These are phyloP conservation scores for Hapsidospora chrysogenum DNA, from an alignment of 495 filamentous ascomycete species.

Conservation along the genomic window DNA sequence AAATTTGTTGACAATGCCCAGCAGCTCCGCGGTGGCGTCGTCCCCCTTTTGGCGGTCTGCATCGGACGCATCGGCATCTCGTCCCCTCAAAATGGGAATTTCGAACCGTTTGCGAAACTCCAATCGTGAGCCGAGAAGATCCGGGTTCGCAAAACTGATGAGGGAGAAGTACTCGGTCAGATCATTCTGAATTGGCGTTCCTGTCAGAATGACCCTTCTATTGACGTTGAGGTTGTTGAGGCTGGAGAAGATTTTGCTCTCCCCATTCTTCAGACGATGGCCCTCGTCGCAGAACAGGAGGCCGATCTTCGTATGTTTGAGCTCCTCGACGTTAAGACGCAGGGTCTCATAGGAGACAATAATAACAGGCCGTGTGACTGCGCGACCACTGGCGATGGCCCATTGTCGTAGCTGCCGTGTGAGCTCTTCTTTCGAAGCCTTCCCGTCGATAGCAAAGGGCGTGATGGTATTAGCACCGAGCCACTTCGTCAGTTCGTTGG, in stretches of 20 bases:
- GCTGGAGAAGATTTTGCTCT: conserved; percentile 84
- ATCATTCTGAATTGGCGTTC: conserved; percentile 96
- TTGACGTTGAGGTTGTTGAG: conserved; percentile 82
- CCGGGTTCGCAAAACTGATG: conserved; percentile 92
- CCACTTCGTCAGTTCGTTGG: conserved; percentile 91
- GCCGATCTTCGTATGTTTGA: conserved; percentile 75
- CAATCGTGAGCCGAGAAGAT: conserved; percentile 68
- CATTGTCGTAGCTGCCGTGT: conserved; percentile 83
- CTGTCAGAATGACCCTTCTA: conserved; percentile 84
- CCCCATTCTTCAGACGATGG: conserved; percentile 95
- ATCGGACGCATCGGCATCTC: conserved; percentile 81
- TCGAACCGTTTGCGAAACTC: conserved; percentile 96
- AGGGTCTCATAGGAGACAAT: conserved; percentile 98
- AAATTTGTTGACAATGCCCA: conserved; percentile 86
- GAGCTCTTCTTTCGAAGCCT: conserved; percentile 86
- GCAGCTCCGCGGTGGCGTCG: conserved; percentile 65
- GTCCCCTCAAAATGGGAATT: conserved; percentile 77
- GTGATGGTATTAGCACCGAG: conserved; percentile 79
- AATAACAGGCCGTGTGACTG: conserved; percentile 91
- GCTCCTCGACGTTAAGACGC: conserved; percentile 73
- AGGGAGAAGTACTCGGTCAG: conserved; percentile 94
- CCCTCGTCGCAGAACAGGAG: conserved; percentile 96
- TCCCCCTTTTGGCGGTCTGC: conserved; percentile 71
- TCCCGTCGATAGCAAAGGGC: conserved; percentile 94
- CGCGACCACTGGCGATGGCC: conserved; percentile 74